Evolutionary conservation across 2,329 filamentous ascomycete genomes (phyloP).

Genomic region (Verticillium alfalfae): DNA sequence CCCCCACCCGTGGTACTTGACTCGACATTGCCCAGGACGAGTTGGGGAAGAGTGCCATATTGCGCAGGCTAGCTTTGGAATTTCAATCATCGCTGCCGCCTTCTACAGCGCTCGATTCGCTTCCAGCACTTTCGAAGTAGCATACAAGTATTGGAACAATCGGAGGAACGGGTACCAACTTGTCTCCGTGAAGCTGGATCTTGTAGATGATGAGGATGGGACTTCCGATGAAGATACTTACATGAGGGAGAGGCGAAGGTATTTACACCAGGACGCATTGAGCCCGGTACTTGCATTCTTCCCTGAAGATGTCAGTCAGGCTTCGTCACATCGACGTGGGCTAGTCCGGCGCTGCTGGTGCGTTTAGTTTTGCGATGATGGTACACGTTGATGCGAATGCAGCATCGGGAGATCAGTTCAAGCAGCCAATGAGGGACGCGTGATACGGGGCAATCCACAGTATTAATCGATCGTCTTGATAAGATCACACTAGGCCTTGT

Average conservation of each 20-base stretch:
- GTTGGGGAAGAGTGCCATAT: background rate
- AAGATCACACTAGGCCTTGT: too few species aligned
- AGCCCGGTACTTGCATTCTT: constrained; percentile 8
- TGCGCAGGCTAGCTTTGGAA: constrained; percentile 1
- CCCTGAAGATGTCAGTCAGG: background rate
- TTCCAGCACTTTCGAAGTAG: too few species aligned
- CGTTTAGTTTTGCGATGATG: too few species aligned
- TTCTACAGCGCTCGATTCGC: background rate
- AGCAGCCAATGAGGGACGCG: too few species aligned
- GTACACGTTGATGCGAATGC: too few species aligned
- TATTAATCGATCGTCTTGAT: too few species aligned
- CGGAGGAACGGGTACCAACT: background rate
- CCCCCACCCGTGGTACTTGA: constrained; percentile 19
- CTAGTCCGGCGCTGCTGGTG: too few species aligned
- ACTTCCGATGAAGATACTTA: background rate
- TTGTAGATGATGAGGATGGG: background rate
- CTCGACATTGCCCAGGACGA: constrained; percentile 8
- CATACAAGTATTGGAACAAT: too few species aligned
- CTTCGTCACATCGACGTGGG: too few species aligned
- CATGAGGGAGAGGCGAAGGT: background rate
- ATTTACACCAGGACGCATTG: constrained; percentile 1
- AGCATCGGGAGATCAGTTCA: too few species aligned
- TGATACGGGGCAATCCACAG: too few species aligned
- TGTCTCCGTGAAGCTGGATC: background rate
- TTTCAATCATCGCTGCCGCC: constrained; percentile 1